Evolutionary conservation across 805 yeast species (phyloP).

Genomic region (Barnettozyma botsteinii): DNA sequence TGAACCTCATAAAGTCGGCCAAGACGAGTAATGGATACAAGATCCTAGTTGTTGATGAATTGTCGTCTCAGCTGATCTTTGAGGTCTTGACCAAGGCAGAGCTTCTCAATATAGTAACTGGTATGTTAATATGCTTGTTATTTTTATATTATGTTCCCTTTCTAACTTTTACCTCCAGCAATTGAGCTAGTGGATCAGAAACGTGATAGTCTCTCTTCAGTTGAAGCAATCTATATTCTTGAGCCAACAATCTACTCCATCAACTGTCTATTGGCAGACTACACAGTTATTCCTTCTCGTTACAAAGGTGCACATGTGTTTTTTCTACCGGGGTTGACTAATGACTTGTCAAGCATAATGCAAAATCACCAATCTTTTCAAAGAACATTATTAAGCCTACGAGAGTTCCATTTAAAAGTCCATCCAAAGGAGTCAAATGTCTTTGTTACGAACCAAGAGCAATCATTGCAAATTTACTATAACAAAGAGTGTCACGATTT

Average conservation of each 20-base stretch:
- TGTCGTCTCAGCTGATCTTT: constrained; percentile 42
- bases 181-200: constrained; percentile 57
- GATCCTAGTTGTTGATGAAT: constrained; percentile 51
- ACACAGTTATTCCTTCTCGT: constrained; percentile 54
- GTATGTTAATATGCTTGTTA: constrained; percentile 7
- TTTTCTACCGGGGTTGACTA: constrained; percentile 56
- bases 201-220: constrained; percentile 54
- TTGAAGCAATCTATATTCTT: constrained; percentile 76
- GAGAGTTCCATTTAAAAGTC: constrained; percentile 43
- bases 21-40: constrained; percentile 41
- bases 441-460: constrained; percentile 58
- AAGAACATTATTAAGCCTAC: constrained; percentile 27
- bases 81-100: constrained; percentile 44
- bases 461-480: constrained; percentile 69
- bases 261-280: constrained; percentile 77
- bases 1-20: constrained; percentile 34
- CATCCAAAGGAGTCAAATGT: constrained; percentile 66
- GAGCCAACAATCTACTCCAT: constrained; percentile 64
- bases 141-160: background rate
- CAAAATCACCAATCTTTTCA: constrained; percentile 27
- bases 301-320: constrained; percentile 71
- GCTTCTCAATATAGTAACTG: constrained; percentile 47
- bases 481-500: constrained; percentile 57
- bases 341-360: constrained; percentile 25
- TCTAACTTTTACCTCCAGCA: constrained; percentile 28